Evolutionary conservation across 164 flowering plant species (phyloP).

Genomic region (Saururus chinensis): DNA sequence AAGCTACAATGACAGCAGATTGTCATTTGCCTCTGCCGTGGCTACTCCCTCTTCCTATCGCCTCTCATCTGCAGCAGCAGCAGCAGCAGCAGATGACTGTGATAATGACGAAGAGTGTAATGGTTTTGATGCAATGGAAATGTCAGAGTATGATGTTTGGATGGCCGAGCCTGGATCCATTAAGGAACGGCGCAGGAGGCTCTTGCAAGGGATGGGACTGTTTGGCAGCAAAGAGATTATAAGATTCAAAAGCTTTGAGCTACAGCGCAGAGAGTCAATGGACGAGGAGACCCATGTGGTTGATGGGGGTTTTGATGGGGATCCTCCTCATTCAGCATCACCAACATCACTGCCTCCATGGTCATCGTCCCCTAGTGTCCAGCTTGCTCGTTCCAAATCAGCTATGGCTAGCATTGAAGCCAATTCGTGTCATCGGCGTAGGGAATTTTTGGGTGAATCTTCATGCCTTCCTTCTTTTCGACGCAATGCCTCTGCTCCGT

Average conservation of each 20-base stretch:
- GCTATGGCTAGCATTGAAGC: neutral
- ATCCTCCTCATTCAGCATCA: slow-evolving; percentile 3
- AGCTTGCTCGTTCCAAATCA: slow-evolving; percentile 1
- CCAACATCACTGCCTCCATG: neutral
- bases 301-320: neutral
- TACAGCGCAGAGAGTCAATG: slow-evolving; percentile 1
- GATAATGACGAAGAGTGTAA: neutral
- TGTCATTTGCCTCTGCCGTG: slow-evolving; percentile 54
- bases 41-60: slow-evolving; percentile 11
- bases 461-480: slow-evolving; percentile 14
- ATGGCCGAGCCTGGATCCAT: slow-evolving; percentile 68
- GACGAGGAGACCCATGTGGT: neutral
- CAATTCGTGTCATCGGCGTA: neutral
- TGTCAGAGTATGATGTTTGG: slow-evolving; percentile 57
- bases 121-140: neutral
- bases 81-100: neutral
- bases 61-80: slow-evolving; percentile 2
- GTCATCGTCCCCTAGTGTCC: neutral
- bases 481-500: slow-evolving; percentile 37
- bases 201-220: slow-evolving; percentile 75
- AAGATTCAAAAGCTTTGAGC: slow-evolving; percentile 16
- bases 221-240: slow-evolving; percentile 26
- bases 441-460: neutral
- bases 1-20: slow-evolving; percentile 34
- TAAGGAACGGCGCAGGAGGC: slow-evolving; percentile 55